Conservation (phyloP, 306 rosid species). For the Cucurbita moschata region DNA sequence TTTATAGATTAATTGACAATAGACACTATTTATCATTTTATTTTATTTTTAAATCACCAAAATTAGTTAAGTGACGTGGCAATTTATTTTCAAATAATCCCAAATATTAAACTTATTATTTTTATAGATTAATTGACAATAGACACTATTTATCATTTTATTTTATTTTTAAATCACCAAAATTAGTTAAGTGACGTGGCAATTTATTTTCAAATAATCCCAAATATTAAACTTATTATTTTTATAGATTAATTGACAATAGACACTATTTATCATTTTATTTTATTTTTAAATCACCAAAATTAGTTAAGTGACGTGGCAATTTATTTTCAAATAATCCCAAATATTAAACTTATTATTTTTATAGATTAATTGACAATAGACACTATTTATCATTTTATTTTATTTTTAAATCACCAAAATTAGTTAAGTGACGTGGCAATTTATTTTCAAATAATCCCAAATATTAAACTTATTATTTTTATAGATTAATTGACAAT, state of each 20-base stretch:
- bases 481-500: background rate
- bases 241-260: background rate
- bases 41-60: background rate
- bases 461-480: background rate
- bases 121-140: background rate
- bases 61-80: background rate
- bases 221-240: background rate
- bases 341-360: background rate
- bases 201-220: background rate
- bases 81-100: background rate
- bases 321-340: background rate
- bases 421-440: background rate
- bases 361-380: background rate
- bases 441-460: background rate
- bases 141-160: background rate
- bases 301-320: background rate
- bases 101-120: background rate
- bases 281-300: background rate
- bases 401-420: background rate
- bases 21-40: background rate
- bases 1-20: background rate
- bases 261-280: background rate
- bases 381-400: background rate
- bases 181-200: background rate
- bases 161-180: background rate